A percentile compares a stretch with the other conserved stretches of the same genome.
Conservation (phyloP, 2,329 filamentous ascomycete species). For the Corynespora cassiicola region DNA sequence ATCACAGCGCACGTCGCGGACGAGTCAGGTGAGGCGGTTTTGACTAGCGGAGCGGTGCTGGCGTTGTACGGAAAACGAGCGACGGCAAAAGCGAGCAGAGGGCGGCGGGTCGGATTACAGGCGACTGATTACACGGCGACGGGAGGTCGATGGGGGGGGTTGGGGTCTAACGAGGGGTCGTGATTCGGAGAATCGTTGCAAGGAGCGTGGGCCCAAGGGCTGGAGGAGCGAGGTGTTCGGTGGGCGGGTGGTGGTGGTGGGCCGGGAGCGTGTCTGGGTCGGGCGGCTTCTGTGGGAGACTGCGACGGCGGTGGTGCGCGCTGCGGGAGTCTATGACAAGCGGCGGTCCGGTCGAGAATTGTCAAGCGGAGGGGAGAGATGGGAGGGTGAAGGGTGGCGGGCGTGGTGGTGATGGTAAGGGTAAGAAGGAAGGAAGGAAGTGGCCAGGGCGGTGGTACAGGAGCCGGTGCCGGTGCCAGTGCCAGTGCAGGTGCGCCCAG, state of each 20-base stretch:
- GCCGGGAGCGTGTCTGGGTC: too few species aligned
- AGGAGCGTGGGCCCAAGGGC: slow-evolving; percentile 41
- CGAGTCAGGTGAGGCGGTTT: slow-evolving; percentile 14
- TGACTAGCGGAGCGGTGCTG: slow-evolving; percentile 7
- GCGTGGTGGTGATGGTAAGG: slow-evolving; percentile 20
- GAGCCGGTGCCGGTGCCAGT: neutral
- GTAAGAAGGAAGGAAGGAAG: slow-evolving; percentile 1
- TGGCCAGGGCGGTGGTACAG: neutral
- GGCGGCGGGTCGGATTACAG: slow-evolving; percentile 28
- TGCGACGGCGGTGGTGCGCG: slow-evolving; percentile 43
- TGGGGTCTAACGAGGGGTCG: slow-evolving; percentile 36
- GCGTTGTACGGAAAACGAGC: slow-evolving; percentile 27
- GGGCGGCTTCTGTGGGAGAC: too few species aligned
- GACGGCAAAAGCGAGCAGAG: slow-evolving; percentile 25
- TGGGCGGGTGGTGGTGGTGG: slow-evolving; percentile 12
- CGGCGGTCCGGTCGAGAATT: slow-evolving; percentile 44
- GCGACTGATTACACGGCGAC: slow-evolving; percentile 17
- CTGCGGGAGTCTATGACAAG: slow-evolving; percentile 32
- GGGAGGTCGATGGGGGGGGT: slow-evolving; percentile 12
- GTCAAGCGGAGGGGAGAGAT: slow-evolving; percentile 35
- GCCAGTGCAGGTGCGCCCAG: slow-evolving; percentile 2
- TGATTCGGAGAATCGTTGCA: slow-evolving; percentile 43
- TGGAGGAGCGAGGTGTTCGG: slow-evolving; percentile 21
- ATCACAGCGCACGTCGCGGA: slow-evolving; percentile 30
- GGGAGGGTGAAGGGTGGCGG: slow-evolving; percentile 20